Evolutionary conservation across 768 basidiomycete genomes (phyloP).

Genomic region (Galerina marginata): DNA sequence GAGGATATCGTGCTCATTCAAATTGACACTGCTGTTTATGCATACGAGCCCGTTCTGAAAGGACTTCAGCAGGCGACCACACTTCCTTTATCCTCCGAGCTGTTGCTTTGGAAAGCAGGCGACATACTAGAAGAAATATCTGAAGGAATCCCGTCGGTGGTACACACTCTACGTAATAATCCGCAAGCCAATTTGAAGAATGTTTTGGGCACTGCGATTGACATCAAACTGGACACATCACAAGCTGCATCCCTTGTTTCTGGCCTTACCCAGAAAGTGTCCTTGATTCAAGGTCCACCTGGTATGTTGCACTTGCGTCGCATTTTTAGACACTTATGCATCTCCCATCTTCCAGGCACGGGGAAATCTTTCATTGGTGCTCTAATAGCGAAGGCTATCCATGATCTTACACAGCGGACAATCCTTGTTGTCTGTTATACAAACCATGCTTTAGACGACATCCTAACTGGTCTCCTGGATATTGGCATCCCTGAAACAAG

Average conservation of each 20-base stretch:
- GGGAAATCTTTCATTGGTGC: slow-evolving; percentile 80
- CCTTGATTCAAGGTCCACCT: slow-evolving; percentile 74
- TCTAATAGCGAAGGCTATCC: slow-evolving; percentile 63
- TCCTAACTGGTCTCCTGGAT: slow-evolving; percentile 65
- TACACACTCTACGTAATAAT: slow-evolving; percentile 32
- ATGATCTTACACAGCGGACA: slow-evolving; percentile 48
- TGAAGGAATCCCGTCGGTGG: slow-evolving; percentile 37
- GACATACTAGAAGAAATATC: slow-evolving; percentile 29
- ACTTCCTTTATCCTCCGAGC: slow-evolving; percentile 54
- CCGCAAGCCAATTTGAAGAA: slow-evolving; percentile 45
- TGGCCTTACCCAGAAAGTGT: slow-evolving; percentile 60
- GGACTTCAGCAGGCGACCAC: slow-evolving; percentile 51
- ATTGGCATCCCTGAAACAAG: slow-evolving; percentile 56
- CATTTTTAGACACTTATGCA: slow-evolving; percentile 27
- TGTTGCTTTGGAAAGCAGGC: slow-evolving; percentile 57
- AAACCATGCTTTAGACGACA: slow-evolving; percentile 77
- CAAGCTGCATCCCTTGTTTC: slow-evolving; percentile 54
- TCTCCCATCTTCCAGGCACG: slow-evolving; percentile 49
- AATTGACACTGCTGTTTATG: slow-evolving; percentile 65
- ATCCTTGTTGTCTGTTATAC: slow-evolving; percentile 78
- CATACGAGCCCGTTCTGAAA: slow-evolving; percentile 65
- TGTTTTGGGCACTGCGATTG: slow-evolving; percentile 40
- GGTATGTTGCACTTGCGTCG: slow-evolving; percentile 50
- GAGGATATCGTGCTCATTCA: slow-evolving; percentile 52
- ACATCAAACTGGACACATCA: slow-evolving; percentile 55